Evolutionary conservation across 1,139 yeast species (phyloP).

Genomic region (Blastobotrys indianensis): DNA sequence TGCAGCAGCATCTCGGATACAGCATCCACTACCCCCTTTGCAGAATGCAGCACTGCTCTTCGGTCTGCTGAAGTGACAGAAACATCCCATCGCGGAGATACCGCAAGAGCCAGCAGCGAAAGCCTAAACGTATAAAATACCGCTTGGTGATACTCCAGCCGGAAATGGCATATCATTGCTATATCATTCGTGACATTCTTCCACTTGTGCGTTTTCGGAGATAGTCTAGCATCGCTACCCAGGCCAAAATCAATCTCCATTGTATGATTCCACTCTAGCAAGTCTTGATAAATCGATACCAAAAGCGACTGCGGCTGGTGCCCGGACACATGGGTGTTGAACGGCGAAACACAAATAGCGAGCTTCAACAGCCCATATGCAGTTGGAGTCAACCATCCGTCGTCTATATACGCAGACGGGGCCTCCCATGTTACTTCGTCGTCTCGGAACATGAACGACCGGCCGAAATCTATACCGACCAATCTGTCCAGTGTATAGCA

Average conservation of each 20-base stretch:
- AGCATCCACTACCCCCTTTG: conserved; percentile 27
- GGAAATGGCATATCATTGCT: conserved; percentile 17
- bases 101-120: conserved; percentile 18
- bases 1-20: conserved; percentile 32
- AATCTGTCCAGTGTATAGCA: conserved; percentile 53
- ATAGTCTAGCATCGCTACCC: conserved; percentile 7
- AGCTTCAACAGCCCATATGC: conserved; percentile 35
- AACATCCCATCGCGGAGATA: conserved; percentile 14
- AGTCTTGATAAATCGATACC: conserved; percentile 13
- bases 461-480: conserved; percentile 51
- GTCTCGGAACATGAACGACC: conserved; percentile 41
- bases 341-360: conserved; percentile 21
- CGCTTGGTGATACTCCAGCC: conserved; percentile 20
- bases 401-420: conserved; percentile 40
- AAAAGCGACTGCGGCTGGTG: conserved; percentile 8
- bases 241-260: conserved; percentile 12
- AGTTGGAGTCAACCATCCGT: conserved; percentile 51
- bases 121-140: conserved; percentile 18
- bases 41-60: conserved; percentile 16
- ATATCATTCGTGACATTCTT: conserved; percentile 11
- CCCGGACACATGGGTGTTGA: conserved; percentile 9
- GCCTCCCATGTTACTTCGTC: conserved; percentile 36
- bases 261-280: conserved; percentile 13
- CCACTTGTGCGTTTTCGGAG: conserved; percentile 2
- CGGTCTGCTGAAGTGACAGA: conserved; percentile 14